A percentile compares a stretch with the other conserved stretches of the same genome.
Conservation (phyloP, 1,139 yeast species). For the Pneumocystis carinii region DNA sequence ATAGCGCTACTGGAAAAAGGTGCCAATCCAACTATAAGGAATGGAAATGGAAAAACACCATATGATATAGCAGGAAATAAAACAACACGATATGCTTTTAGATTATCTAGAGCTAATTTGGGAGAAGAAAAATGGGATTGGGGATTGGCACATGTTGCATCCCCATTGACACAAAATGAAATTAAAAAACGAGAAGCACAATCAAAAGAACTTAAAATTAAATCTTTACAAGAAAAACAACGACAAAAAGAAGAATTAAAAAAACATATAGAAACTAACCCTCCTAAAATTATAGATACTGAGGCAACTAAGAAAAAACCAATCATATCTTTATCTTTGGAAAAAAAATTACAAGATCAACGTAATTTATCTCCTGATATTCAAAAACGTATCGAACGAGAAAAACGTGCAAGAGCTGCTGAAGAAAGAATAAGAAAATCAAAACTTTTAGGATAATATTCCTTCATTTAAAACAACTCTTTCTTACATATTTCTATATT, state of each 20-base stretch:
- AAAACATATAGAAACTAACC: slow-evolving; percentile 14
- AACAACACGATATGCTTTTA: slow-evolving; percentile 42
- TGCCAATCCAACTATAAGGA: slow-evolving; percentile 51
- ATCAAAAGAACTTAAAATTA: slow-evolving; percentile 28
- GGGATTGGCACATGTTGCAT: slow-evolving; percentile 52
- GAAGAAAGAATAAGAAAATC: slow-evolving; percentile 53
- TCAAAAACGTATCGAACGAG: slow-evolving; percentile 65
- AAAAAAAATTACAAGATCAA: slow-evolving; percentile 7
- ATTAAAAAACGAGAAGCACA: slow-evolving; percentile 32
- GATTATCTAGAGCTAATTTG: slow-evolving; percentile 45
- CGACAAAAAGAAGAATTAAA: slow-evolving; percentile 21
- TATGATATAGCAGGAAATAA: slow-evolving; percentile 39
- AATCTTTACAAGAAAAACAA: slow-evolving; percentile 24
- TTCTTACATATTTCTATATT: background rate
- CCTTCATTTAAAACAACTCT: too few relatives aligned
- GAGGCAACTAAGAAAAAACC: slow-evolving; percentile 14
- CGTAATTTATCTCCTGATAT: slow-evolving; percentile 49
- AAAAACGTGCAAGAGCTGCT: slow-evolving; percentile 91
- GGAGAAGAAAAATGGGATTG: slow-evolving; percentile 65
- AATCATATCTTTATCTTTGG: slow-evolving; percentile 7
- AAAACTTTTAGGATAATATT: background rate
- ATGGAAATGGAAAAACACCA: slow-evolving; percentile 47
- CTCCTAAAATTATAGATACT: too few relatives aligned
- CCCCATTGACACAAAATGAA: slow-evolving; percentile 48
- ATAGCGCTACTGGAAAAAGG: slow-evolving; percentile 49